phyloP scores from a whole-genome alignment of 495 filamentous ascomycete species.

The Hypoxylon perforatum region DNA sequence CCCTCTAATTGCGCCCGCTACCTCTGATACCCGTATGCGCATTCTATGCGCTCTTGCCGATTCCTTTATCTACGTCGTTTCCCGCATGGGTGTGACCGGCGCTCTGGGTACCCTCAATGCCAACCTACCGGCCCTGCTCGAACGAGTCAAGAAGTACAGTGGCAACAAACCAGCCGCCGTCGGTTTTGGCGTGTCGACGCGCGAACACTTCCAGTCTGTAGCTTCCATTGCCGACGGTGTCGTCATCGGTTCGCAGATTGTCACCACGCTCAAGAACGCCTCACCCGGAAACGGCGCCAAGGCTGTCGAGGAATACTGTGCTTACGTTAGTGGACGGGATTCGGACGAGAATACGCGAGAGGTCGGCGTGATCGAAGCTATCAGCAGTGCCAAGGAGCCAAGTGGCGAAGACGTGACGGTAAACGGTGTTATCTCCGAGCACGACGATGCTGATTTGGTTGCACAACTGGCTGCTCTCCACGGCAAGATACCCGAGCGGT shows the following conservation, averaged over 20 bases:
- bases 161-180: constrained; percentile 89
- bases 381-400: constrained; percentile 64
- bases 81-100: constrained; percentile 96
- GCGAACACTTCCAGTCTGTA: constrained; percentile 90
- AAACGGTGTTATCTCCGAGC: constrained; percentile 65
- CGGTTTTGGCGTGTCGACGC: constrained; percentile 95
- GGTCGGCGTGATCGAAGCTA: constrained; percentile 72
- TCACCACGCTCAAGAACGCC: constrained; percentile 80
- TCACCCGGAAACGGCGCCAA: constrained; percentile 74
- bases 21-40: constrained; percentile 92
- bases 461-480: constrained; percentile 58
- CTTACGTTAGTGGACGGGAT: constrained; percentile 75
- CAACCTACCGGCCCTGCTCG: constrained; percentile 81
- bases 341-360: constrained; percentile 63
- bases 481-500: constrained; percentile 78
- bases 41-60: constrained; percentile 96
- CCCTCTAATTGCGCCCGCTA: constrained; percentile 92
- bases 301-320: constrained; percentile 86
- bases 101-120: constrained; percentile 83
- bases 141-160: constrained; percentile 90
- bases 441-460: constrained; percentile 56
- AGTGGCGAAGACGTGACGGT: constrained; percentile 64
- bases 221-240: constrained; percentile 89
- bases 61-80: constrained; percentile 99
- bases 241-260: constrained; percentile 95